Evolutionary conservation across 2,329 filamentous ascomycete species (phyloP).

Genomic region (Zymoseptoria tritici): DNA sequence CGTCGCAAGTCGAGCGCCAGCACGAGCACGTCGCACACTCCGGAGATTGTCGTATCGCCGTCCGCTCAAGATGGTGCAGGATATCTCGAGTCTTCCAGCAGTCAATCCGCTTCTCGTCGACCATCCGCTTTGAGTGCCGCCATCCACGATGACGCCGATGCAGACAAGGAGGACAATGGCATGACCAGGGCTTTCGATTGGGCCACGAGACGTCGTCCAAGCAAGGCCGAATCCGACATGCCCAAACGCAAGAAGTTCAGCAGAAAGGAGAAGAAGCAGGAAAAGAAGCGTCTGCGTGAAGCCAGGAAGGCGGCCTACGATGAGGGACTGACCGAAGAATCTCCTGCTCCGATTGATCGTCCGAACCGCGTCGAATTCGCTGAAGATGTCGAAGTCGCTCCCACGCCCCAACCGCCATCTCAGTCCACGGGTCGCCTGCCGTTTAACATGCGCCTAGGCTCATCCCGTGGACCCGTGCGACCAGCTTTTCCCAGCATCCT

Average conservation of each 20-base stretch:
- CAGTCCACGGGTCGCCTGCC: conserved; percentile 11
- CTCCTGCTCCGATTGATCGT: background rate
- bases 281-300: conserved; percentile 42
- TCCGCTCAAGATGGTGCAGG: conserved; percentile 32
- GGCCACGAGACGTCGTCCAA: conserved; percentile 21
- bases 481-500: conserved; percentile 59
- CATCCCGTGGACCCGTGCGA: conserved; percentile 40
- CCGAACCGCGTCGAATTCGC: conserved; percentile 33
- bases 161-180: conserved; percentile 37
- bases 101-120: conserved; percentile 25
- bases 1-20: conserved; percentile 73
- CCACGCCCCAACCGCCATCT: conserved; percentile 11
- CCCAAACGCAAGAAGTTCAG: conserved; percentile 34
- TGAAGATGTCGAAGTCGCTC: conserved; percentile 28
- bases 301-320: conserved; percentile 28
- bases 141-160: conserved; percentile 52
- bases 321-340: conserved; percentile 7
- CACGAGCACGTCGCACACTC: conserved; percentile 55
- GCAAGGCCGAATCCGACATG: conserved; percentile 13
- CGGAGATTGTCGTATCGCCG: conserved; percentile 37
- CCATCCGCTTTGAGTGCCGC: conserved; percentile 33
- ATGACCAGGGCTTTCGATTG: conserved; percentile 15
- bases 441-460: conserved; percentile 42
- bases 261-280: conserved; percentile 38
- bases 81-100: conserved; percentile 31